phyloP scores from a whole-genome alignment of 2,329 filamentous ascomycete genomes.

The Cladorrhinum sp. region DNA sequence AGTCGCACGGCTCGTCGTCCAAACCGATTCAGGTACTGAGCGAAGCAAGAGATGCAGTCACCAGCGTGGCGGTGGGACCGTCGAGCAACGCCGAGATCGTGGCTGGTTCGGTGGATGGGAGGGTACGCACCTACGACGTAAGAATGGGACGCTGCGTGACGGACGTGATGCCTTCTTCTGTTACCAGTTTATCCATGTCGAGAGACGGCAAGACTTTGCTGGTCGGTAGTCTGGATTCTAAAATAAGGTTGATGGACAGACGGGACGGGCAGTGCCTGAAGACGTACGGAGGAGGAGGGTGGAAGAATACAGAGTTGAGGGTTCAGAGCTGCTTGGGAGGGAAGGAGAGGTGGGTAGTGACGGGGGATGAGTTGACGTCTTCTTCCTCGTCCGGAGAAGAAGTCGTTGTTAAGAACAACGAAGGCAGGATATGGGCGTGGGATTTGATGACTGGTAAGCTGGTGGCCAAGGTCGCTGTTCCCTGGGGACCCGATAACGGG shows the following conservation, averaged over 20 bases:
- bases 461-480: conserved; percentile 57
- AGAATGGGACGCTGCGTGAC: conserved; percentile 67
- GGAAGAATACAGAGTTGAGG: conserved; percentile 67
- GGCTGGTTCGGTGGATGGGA: conserved; percentile 78
- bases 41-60: conserved; percentile 71
- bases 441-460: conserved; percentile 73
- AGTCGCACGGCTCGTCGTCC: conserved; percentile 43
- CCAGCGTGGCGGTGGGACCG: conserved; percentile 46
- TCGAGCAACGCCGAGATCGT: conserved; percentile 58
- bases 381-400: conserved; percentile 3
- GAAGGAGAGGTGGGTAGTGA: conserved; percentile 73
- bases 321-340: conserved; percentile 72
- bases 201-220: conserved; percentile 72
- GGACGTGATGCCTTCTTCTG: conserved; percentile 66
- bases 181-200: conserved; percentile 73
- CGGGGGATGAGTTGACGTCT: conserved; percentile 67
- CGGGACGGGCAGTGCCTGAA: conserved; percentile 69
- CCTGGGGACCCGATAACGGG: conserved; percentile 49
- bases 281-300: conserved; percentile 58
- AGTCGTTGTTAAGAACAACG: conserved; percentile 32
- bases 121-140: conserved; percentile 78
- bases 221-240: conserved; percentile 72
- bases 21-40: conserved; percentile 69
- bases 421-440: conserved; percentile 74
- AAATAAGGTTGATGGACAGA: conserved; percentile 77